Evolutionary conservation across 352 stramenopile species (phyloP), one percentile per base, ranked within the genome.

Genomic region (Lagenidium sp.): DNA sequence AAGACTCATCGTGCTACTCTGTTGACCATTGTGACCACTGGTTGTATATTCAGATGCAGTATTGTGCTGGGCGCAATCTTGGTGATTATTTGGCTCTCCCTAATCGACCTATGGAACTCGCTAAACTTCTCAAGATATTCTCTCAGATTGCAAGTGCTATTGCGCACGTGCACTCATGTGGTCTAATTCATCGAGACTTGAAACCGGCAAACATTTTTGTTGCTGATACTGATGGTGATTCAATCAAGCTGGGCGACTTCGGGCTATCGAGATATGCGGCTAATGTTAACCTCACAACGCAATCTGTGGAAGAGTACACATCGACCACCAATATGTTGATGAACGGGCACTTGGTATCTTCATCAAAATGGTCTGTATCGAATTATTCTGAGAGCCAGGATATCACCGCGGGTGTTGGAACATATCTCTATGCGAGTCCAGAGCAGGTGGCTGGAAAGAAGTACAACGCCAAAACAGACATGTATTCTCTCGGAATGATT

Each of bases 31-130:
- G 73, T 50, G 83, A 94, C 37, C 82, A 95, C 48, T 89, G 79
- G 76, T 50, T 96, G 40, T 96, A 93, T 50, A 96, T 96, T 38
- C 84, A 96, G 53, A 96, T 96, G 86, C 80, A 89, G 44, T 94
- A 94, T 57, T 96, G 84, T 57, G 80, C 80, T 15, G 75, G 68
- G 1, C 68, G 82, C 34, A 95, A 88, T 20, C 68, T 96, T n/a
- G 76, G 66, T 8, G 77, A 95, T 32, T 94, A 88, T 53, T 48
- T 95, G 34, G 61, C 72, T 18, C 55, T 89, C 15, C 75, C 76
- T 4, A 77, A 54, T 6, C 73, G 77, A 4, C 62, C 68, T 13
- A 86, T 92, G 65, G 62, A 92, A 53, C 49, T 94, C 35, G 53
- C 74, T 11, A 76, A 84, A 41, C 67, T 93, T 56, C 49, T 96